Conservation (phyloP, 176 grass and related monocot species). For the Urochloa ruziziensis region DNA sequence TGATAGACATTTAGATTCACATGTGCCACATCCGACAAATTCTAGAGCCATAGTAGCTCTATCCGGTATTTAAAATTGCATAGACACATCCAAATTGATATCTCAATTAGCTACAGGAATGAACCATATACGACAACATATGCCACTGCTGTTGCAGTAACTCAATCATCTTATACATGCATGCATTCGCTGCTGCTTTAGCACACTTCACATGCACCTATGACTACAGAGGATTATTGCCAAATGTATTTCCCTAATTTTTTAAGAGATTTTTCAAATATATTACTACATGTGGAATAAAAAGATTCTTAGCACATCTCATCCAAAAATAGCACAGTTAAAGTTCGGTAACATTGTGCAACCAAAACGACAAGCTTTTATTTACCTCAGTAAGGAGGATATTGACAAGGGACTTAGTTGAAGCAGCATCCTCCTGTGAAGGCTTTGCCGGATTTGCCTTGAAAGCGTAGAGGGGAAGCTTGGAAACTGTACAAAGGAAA, state of each 20-base stretch:
- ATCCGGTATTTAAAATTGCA: neutral
- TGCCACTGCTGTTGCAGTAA: neutral
- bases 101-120: neutral
- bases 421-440: slow-evolving; percentile 22
- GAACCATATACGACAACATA: neutral
- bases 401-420: slow-evolving; percentile 59
- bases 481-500: slow-evolving; percentile 57
- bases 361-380: neutral
- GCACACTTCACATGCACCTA: neutral
- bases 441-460: slow-evolving; percentile 32
- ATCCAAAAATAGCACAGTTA: neutral
- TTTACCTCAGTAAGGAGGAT: slow-evolving; percentile 86
- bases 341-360: neutral
- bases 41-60: neutral
- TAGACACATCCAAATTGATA: neutral
- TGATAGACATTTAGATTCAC: neutral
- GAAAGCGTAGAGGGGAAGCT: slow-evolving; percentile 79
- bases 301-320: neutral
- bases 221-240: neutral
- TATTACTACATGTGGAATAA: neutral
- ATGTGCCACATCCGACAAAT: neutral
- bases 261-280: neutral
- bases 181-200: neutral
- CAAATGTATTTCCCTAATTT: neutral
- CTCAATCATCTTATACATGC: neutral